Evolutionary conservation across 192 early-diverging fungal species (phyloP), one percentile per base, ranked within the genome.

Genomic region (Coemansia sp.): DNA sequence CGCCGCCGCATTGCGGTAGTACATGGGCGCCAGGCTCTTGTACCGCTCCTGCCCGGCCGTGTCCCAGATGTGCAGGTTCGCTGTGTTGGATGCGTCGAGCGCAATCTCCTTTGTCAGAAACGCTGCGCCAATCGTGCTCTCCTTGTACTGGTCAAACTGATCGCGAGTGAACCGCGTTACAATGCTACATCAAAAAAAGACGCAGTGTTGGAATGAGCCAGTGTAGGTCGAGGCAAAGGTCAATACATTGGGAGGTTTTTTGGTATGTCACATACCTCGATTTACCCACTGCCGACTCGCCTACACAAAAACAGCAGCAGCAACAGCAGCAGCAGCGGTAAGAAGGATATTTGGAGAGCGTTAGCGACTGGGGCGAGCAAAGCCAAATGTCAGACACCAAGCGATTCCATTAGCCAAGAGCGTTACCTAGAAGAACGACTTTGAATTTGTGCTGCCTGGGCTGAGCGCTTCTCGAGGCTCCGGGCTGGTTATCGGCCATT

Each of bases 41-140:
- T 96, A 99, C 41, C 97, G 85, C 79, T 98, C 97, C 82, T 98
- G 96, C 26, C 96, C 96, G 22, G 96, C 96, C 26, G 91, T 93
- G 65, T 93, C 91, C 91, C 90, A 93, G 60, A 91, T 90, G 63
- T 87, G 82, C 61, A 92, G 87, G 62, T 87, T 90, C 59, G 88
- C 87, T n/a, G 81, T 70, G 64, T 84, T 90, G 37, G 79, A 80
- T 41, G 87, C 90, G 35, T 95, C 92, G 41, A 97, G 65, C 33
- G 86, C 82, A 61, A 93, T 93, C 60, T 94, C 95, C 82, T 95
- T 94, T 19, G 93, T 95, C 71, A 92, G 73, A 54, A 91, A 92
- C 3, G 91, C 90, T 27, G 89, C 90, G 10, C 97, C 97, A 66
- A 99, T 98, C 29, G 97, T 99, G 42, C 95, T 93, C 70, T 99